A percentile compares a stretch with the other conserved stretches of the same genome.
Evolutionary conservation across 495 filamentous ascomycete genomes (phyloP).

Genomic region (Penicillium subrubescens): DNA sequence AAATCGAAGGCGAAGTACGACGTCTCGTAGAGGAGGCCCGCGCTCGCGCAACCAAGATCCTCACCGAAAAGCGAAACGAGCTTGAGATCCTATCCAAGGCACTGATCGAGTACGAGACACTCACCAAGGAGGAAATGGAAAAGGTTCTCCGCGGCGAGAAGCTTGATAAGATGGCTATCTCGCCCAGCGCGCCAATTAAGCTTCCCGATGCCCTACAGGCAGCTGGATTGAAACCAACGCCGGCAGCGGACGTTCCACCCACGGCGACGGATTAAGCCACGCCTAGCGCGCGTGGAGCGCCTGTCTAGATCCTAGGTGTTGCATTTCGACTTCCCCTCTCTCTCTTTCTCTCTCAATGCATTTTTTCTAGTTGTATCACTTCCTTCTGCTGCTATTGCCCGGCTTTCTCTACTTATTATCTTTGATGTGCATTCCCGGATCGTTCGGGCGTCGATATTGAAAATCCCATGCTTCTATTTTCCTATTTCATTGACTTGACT

Average conservation of each 20-base stretch:
- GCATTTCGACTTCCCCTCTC: slow-evolving; percentile 5
- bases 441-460: slow-evolving; percentile 35
- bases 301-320: not conserved
- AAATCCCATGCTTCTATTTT: slow-evolving; percentile 29
- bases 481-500: slow-evolving; percentile 1
- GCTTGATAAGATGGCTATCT: slow-evolving; percentile 58
- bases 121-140: slow-evolving; percentile 85
- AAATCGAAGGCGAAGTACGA: slow-evolving; percentile 86
- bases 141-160: slow-evolving; percentile 85
- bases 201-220: slow-evolving; percentile 51
- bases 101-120: slow-evolving; percentile 89
- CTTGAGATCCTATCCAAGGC: slow-evolving; percentile 85
- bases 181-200: slow-evolving; percentile 53
- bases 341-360: slow-evolving; percentile 5
- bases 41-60: slow-evolving; percentile 68
- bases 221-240: slow-evolving; percentile 29
- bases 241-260: slow-evolving; percentile 21
- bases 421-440: slow-evolving; percentile 30
- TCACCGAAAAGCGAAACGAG: slow-evolving; percentile 73
- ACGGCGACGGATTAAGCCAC: slow-evolving; percentile 29
- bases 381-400: slow-evolving; percentile 5
- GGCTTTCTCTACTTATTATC: slow-evolving; percentile 9
- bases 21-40: slow-evolving; percentile 80
- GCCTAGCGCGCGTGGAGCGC: not conserved
- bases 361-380: not conserved